Evolutionary conservation across 345 rosid genomes (phyloP).

Genomic region (Microthlaspi erraticum): DNA sequence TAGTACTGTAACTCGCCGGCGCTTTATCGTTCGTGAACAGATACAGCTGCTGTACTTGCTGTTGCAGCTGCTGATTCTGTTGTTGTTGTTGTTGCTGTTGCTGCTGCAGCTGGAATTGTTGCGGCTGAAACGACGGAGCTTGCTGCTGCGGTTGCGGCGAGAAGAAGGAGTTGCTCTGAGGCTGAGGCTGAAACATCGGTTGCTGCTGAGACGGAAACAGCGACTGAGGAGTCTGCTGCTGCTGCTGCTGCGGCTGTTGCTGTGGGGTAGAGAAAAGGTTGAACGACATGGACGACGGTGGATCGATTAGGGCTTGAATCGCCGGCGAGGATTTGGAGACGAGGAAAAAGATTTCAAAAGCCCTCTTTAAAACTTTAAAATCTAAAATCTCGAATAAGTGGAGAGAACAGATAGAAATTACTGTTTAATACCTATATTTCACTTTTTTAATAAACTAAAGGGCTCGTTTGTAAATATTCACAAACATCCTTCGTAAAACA

Average conservation of each 20-base stretch:
- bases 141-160: conserved; percentile 51
- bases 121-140: conserved; percentile 43
- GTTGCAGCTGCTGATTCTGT: conserved; percentile 51
- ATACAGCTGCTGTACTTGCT: conserved; percentile 66
- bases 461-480: conserved; percentile 13
- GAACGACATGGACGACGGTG: conserved; percentile 60
- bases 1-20: conserved; percentile 90
- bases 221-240: conserved; percentile 46
- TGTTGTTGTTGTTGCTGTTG: conserved; percentile 51
- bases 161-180: conserved; percentile 53
- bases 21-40: conserved; percentile 81
- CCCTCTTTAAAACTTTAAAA: conserved; percentile 16
- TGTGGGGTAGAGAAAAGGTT: conserved; percentile 71
- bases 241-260: conserved; percentile 51
- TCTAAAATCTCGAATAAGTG: neutral
- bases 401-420: neutral
- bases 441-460: neutral
- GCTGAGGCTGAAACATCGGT: conserved; percentile 52
- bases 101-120: conserved; percentile 51
- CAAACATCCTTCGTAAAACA: no score
- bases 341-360: conserved; percentile 19
- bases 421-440: neutral
- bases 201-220: conserved; percentile 44
- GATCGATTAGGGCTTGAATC: conserved; percentile 40
- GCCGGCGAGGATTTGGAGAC: conserved; percentile 28